Evolutionary conservation across 177 flowering plant genomes (phyloP), one percentile per base, ranked within the genome.

Genomic region (Vitis hybrid): DNA sequence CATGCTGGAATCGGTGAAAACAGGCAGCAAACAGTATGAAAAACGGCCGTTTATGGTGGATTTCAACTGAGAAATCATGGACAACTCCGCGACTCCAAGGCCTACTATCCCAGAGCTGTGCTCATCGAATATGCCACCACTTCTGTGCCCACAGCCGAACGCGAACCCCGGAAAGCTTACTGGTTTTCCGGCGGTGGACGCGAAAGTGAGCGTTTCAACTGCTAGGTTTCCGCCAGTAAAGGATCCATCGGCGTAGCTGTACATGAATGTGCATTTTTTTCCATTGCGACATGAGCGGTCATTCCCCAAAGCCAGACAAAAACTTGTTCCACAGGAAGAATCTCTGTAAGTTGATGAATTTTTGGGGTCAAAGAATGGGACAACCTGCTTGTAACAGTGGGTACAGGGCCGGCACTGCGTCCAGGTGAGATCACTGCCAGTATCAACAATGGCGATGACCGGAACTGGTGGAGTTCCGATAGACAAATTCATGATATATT

Each of bases 401-500:
- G n/a, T 13, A 40, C 88, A 84, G 4, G 83, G 85, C 56, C 59
- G 30, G 61, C 87, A 80, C 17, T 82, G 87, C 0, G 69, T 58
- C 87, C 87, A 80, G 1, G 64, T 72, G 6, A 82, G 77, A 27
- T 78, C 83, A 30, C 84, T 80, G 30, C 81, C 84, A 0, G 84
- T 80, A 57, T 80, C 87, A 4, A 78, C 79, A 3, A 75, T 67
- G 35, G 30, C 75, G 4, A 71, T 18, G 1, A 70, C 11, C 11
- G 52, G 27, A 4, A 78, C 27, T 0, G 80, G 76, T 1, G 86
- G 88, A 1, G 80, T 77, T 21, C 86, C 88, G 24, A 82, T 61
- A 1, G 68, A 24, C 15, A 82, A 17, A 11, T 64, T 71, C 75
- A 81, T 84, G 46, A 78, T 60, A 60, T 72, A 84, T 24, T 77